Evolutionary conservation across 495 filamentous ascomycete species (phyloP).

Genomic region (Daldinia concentrica): DNA sequence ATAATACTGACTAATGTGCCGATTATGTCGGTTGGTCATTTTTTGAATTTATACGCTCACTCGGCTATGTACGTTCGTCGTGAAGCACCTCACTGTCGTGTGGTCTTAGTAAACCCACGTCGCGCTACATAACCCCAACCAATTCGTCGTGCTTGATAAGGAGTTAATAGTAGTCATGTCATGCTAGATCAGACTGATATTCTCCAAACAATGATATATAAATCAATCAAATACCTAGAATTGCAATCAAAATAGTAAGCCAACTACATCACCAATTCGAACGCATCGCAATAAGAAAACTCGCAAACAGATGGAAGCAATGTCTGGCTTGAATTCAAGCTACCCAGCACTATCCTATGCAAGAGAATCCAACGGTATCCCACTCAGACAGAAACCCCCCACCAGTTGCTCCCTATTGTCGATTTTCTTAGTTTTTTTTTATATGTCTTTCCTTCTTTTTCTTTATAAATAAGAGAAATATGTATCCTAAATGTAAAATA

Average conservation of each 20-base stretch:
- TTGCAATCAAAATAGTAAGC: too few relatives aligned
- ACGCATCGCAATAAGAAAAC: background rate
- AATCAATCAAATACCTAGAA: background rate
- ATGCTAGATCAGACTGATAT: background rate
- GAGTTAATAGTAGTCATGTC: background rate
- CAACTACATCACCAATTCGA: background rate
- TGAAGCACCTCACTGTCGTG: background rate
- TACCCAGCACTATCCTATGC: constrained; percentile 39
- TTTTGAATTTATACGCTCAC: too few relatives aligned
- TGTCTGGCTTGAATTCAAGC: constrained; percentile 46
- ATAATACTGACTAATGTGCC: background rate
- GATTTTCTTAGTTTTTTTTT: constrained; percentile 15
- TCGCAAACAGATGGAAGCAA: constrained; percentile 31
- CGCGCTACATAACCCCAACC: background rate
- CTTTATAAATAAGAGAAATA: background rate
- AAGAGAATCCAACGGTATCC: constrained; percentile 41
- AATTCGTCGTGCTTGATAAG: background rate
- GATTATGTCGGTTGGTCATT: too few relatives aligned
- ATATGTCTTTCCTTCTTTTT: constrained; percentile 14
- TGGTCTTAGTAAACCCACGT: background rate
- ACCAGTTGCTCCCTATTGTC: constrained; percentile 44
- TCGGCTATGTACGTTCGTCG: too few relatives aligned
- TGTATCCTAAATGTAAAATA: background rate
- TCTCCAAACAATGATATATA: background rate
- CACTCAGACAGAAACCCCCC: constrained; percentile 38